phyloP scores from a whole-genome alignment of 371 early-diverging fungal species.

The Furculomyces boomerangus region DNA sequence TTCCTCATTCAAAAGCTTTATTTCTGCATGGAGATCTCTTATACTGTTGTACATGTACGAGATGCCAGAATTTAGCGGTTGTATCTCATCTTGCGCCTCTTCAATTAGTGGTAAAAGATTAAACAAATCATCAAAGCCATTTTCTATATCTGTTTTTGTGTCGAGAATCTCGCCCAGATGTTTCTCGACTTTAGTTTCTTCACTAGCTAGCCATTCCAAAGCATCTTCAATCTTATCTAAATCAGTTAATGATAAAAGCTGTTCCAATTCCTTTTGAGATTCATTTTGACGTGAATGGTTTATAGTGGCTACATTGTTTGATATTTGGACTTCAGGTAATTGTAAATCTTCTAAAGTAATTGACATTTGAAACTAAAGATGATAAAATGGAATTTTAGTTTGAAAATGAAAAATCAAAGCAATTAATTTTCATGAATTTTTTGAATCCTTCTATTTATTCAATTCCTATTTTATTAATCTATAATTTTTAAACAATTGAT shows the following conservation, averaged over 20 bases:
- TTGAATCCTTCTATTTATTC: too few species aligned
- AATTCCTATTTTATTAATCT: too few species aligned
- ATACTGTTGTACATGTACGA: neutral
- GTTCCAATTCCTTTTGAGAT: neutral
- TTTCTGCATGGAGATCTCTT: neutral
- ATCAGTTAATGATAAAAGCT: slow-evolving; percentile 1
- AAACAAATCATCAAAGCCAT: neutral
- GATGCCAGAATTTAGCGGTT: neutral
- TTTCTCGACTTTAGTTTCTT: neutral
- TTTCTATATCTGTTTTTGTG: neutral
- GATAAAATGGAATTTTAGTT: too few species aligned
- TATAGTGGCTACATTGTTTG: too few species aligned
- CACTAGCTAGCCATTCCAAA: neutral
- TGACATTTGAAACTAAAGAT: too few species aligned
- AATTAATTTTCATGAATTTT: too few species aligned
- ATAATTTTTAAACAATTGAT: too few species aligned
- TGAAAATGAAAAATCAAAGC: too few species aligned
- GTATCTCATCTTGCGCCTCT: neutral
- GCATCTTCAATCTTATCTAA: neutral
- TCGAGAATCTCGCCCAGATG: neutral
- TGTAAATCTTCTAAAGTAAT: too few species aligned
- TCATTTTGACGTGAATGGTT: too few species aligned
- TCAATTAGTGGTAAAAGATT: neutral
- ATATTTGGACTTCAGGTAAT: too few species aligned
- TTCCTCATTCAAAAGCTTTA: neutral